Base-by-base conservation (phyloP, 257 asterid species). In the Nicotiana tabacum region DNA sequence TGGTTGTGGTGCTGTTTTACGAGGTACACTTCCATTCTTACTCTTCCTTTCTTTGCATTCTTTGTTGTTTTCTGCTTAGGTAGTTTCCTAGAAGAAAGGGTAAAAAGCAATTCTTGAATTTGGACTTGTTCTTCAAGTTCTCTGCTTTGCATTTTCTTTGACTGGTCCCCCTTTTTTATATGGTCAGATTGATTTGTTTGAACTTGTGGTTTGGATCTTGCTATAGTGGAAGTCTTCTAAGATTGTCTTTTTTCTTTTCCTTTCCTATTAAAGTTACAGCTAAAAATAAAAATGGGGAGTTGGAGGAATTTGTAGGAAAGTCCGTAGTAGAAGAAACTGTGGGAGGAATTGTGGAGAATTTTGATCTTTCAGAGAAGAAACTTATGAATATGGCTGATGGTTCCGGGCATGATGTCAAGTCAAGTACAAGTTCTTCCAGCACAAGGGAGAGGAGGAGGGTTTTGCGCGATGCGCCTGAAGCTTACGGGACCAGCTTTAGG, bases 1-100 rank as follows among this genome's bases (percentile, higher is more conserved):
- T 27, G 96, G 91, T 74, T 94, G 98, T 84, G 98, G 95, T 82
- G 91, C 97, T 87, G 92, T 90, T 55, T 90, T 94, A 35, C 84
- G 90, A 89, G 98, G 98, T 94, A 87, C 80, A 8, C 30, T 83
- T 80, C 21, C n/a, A 29, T 58, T 43, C 67, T 81, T 32, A 56
- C 33, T 29, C 35, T 58, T 43, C 17, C 77, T 56, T 70, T 83
- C 69, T 29, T 60, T 83, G 8, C 77, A 21, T 66, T 57, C 3
- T 86, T 57, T 18, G 62, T 81, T 69, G 24, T 24, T 77, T 67
- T 43, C 29, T 46, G 39, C n/a, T 24, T 27, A 24, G 51, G 51
- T 43, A 43, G 48, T 80, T 65, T 80, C 10, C 9, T 64, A 51
- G 16, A 29, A 17, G 51, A 80, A 62, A 61, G 61, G 43, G 60